Percentiles rank a stretch among this genome's conserved stretches.
Conservation (phyloP, 1,284 basidiomycete genomes). For the Tylopilus orsonianus region DNA sequence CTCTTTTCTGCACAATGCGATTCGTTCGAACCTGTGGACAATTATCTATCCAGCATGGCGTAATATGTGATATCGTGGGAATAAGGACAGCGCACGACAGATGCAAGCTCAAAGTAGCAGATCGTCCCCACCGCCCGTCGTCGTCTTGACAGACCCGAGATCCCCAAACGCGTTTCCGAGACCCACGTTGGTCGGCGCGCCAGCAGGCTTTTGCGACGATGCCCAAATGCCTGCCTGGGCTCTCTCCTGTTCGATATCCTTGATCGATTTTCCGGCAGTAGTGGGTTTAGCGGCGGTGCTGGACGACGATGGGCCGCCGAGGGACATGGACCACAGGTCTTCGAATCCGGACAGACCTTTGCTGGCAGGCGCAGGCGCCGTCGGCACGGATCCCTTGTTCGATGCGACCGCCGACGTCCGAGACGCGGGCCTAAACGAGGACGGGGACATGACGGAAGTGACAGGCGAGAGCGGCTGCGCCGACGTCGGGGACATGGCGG, state of each 20-base stretch:
- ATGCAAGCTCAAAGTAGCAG: constrained; percentile 43
- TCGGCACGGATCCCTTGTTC: constrained; percentile 21
- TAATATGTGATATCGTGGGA: constrained; percentile 2
- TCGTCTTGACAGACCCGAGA: constrained; percentile 35
- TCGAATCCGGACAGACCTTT: constrained; percentile 66
- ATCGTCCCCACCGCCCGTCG: constrained; percentile 46
- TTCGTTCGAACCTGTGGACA: constrained; percentile 21
- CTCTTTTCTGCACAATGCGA: constrained; percentile 23
- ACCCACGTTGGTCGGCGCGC: constrained; percentile 10
- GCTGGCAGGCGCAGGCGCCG: constrained; percentile 28
- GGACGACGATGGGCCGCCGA: constrained; percentile 47
- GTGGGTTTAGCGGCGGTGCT: constrained; percentile 25
- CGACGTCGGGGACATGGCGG: constrained; percentile 21
- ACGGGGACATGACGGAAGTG: background rate
- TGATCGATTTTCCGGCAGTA: constrained; percentile 69
- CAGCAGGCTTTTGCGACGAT: constrained; percentile 34
- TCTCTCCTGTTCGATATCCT: constrained; percentile 86
- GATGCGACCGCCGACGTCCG: constrained; percentile 5
- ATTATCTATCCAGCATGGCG: constrained; percentile 7
- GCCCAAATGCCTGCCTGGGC: constrained; percentile 78
- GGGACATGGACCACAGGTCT: constrained; percentile 86
- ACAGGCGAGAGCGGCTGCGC: constrained; percentile 29
- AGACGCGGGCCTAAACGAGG: constrained; percentile 10
- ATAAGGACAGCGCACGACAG: background rate
- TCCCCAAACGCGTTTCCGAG: constrained; percentile 46